These are phyloP conservation scores for Solanum chiquidenum DNA, from an alignment of 257 asterid genomes.

Conservation along the genomic window DNA sequence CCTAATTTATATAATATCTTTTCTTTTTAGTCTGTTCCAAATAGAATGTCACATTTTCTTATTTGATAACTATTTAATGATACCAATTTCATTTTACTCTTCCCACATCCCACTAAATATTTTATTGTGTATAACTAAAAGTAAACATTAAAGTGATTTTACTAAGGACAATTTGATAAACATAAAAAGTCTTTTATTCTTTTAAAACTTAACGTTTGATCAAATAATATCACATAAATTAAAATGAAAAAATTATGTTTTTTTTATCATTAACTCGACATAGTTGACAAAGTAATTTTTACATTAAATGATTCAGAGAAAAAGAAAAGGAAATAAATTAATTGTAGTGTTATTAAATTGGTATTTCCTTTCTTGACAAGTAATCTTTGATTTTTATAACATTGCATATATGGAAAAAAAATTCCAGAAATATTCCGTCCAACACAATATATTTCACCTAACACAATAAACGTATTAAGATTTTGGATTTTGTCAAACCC, in stretches of 20 bases:
- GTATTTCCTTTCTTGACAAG: background rate
- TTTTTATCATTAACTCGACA: background rate
- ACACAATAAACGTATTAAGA: background rate
- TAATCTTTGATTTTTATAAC: background rate
- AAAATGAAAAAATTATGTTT: background rate
- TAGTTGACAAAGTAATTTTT: background rate
- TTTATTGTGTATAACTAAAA: background rate
- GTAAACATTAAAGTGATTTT: background rate
- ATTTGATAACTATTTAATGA: background rate
- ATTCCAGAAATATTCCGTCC: background rate
- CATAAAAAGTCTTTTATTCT: background rate
- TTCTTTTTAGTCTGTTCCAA: background rate
- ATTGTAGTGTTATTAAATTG: background rate
- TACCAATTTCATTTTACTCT: background rate
- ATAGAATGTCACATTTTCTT: background rate
- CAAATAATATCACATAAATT: background rate
- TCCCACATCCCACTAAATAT: background rate
- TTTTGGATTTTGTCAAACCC: background rate
- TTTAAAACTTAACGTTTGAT: rapidly evolving
- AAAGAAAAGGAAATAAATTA: background rate
- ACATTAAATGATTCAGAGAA: background rate
- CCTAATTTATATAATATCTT: background rate
- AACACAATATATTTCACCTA: background rate
- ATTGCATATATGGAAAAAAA: background rate
- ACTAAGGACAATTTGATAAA: background rate